These are phyloP conservation scores for Ophiocordyceps sinensis DNA, from an alignment of 2,329 filamentous ascomycete genomes.

Conservation along the genomic window DNA sequence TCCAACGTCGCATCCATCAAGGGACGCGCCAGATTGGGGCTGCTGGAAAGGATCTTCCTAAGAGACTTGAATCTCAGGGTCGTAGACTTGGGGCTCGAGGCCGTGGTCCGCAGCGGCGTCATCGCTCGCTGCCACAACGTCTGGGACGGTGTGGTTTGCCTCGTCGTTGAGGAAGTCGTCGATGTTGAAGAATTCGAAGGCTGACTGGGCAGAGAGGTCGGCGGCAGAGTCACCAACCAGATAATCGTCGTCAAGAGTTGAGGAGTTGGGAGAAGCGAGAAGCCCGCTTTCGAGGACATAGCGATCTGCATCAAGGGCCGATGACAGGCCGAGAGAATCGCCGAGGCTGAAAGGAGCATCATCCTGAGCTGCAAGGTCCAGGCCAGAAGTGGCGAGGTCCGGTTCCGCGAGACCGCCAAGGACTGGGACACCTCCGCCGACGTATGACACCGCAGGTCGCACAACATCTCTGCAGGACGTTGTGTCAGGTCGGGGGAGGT, in stretches of 20 bases:
- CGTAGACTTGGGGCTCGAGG: constrained; percentile 35
- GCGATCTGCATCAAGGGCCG: constrained; percentile 58
- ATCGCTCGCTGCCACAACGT: constrained; percentile 33
- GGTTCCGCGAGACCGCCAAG: constrained; percentile 28
- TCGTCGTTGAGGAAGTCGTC: constrained; percentile 42
- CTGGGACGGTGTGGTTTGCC: constrained; percentile 27
- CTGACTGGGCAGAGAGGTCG: constrained; percentile 25
- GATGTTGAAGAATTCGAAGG: constrained; percentile 34
- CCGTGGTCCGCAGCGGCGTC: constrained; percentile 38
- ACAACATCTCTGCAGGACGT: constrained; percentile 99
- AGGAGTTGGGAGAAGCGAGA: constrained; percentile 57
- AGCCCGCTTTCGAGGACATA: constrained; percentile 63
- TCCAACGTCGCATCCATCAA: constrained; percentile 59
- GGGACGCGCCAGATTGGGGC: constrained; percentile 60
- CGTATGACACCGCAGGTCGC: constrained; percentile 99
- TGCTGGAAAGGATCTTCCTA: constrained; percentile 56
- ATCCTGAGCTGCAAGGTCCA: constrained; percentile 41
- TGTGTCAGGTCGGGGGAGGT: constrained; percentile 84
- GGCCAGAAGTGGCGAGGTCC: constrained; percentile 21
- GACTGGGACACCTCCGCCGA: constrained; percentile 50
- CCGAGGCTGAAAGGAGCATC: constrained; percentile 52
- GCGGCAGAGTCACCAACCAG: constrained; percentile 44
- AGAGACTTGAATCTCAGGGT: constrained; percentile 47
- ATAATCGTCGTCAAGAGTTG: constrained; percentile 53
- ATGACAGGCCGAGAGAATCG: constrained; percentile 54